These are phyloP conservation scores for Xylaria sp. DNA, from an alignment of 2,329 filamentous ascomycete genomes.

Conservation along the genomic window DNA sequence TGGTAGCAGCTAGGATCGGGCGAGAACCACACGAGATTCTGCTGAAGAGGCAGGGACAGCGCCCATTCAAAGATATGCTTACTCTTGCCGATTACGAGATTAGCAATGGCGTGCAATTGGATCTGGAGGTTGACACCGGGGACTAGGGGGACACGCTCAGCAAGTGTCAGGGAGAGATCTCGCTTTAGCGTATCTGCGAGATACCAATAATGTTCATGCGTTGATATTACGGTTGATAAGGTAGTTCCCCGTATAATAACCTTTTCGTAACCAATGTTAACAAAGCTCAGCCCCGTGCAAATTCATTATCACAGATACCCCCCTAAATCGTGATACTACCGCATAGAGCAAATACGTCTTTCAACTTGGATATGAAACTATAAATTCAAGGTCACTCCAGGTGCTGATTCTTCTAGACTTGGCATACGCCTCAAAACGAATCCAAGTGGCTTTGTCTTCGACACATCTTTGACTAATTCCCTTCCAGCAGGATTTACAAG, in stretches of 20 bases:
- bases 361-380: neutral
- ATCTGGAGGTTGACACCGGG: conserved; percentile 71
- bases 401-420: neutral
- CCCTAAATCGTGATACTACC: conserved; percentile 7
- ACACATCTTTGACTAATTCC: too few relatives aligned
- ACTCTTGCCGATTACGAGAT: conserved; percentile 94
- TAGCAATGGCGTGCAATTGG: conserved; percentile 83
- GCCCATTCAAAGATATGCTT: conserved; percentile 92
- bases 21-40: conserved; percentile 91
- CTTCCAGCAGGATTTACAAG: neutral
- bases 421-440: neutral
- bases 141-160: conserved; percentile 56
- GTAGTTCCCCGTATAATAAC: conserved; percentile 34
- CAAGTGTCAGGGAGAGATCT: neutral
- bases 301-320: neutral
- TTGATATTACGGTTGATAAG: conserved; percentile 15
- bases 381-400: neutral
- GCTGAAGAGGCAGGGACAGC: conserved; percentile 88
- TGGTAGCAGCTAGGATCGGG: conserved; percentile 90
- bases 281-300: conserved; percentile 21
- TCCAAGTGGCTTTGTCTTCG: neutral
- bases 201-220: neutral
- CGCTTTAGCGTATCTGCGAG: neutral
- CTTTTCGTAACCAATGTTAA: conserved; percentile 22
- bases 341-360: neutral